Evolutionary conservation across 805 yeast species (phyloP), one percentile per base, ranked within the genome.

Genomic region (Candida sithepensis): DNA sequence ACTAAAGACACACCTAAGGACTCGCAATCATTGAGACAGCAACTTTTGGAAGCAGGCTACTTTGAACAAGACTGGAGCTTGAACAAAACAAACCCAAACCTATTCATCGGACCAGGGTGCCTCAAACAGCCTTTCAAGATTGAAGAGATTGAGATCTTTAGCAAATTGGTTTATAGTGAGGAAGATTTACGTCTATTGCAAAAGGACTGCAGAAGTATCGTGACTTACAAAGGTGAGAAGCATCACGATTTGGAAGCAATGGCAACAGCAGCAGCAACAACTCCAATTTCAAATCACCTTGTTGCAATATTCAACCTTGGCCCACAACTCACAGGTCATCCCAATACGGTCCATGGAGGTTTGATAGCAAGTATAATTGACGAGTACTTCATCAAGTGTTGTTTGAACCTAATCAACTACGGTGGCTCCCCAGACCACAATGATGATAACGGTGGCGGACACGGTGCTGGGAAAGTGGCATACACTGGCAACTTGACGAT

Each of bases 261-360:
- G n/a, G 16, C 10, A 14, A n/a, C 8, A 13, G 21, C 7, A 21
- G 4, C 18, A 34, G 12, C 19, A 34, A 5, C 20, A 5, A 16
- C 38, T 16, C 38, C 38, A 4, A 12, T 34, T 3, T 61, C 67
- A 3, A 75, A 75, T 16, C 75, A 74, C 50, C 56, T 75, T 44
- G 58, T 75, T 3, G 71, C 73, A 13, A 68, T 75, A 50, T 75
- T 74, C 56, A 73, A 70, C 46, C 55, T 78, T 24, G 82, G 82
- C 4, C 64, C 65, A 14, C 59, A 68, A 47, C 54, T 78, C 39
- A 64, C 75, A 1, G 73, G 79, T 34, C 75, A 74, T 46, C 76
- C 72, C 46, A 78, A 79, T 39, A 68, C 73, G 41, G 67, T 78
- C 37, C 83, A 78, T 55, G 79, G 79, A 45, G 83, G 83, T 1